Conservation (phyloP, 2,329 filamentous ascomycete genomes). For the Aspergillus aculeatus region DNA sequence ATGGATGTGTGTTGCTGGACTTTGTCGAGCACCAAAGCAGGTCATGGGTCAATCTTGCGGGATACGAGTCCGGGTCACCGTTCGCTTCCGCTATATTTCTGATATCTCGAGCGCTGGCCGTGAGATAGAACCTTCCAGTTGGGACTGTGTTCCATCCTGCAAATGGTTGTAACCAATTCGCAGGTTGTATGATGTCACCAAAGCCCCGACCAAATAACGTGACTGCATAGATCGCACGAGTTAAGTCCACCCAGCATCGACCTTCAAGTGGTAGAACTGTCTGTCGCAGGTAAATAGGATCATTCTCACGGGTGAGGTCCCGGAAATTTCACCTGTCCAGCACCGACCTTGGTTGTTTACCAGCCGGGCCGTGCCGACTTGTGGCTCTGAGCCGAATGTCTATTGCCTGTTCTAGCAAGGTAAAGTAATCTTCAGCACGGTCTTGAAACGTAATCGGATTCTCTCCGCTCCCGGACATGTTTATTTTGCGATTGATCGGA, state of each 20-base stretch:
- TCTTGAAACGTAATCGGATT: not conserved
- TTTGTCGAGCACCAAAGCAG: not conserved
- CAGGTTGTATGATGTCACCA: constrained; percentile 24
- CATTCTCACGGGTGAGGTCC: constrained; percentile 20
- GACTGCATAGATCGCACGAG: constrained; percentile 24
- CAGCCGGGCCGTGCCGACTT: not conserved
- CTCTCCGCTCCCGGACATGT: not conserved
- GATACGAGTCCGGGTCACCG: constrained; percentile 15
- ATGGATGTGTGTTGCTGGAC: not conserved
- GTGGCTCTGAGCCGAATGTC: constrained; percentile 20
- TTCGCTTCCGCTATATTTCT: constrained; percentile 28
- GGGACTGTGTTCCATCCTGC: constrained; percentile 28
- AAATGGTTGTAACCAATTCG: constrained; percentile 13
- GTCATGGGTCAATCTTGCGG: not conserved
- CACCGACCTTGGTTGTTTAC: not conserved
- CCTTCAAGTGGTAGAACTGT: constrained; percentile 17
- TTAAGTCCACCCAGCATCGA: constrained; percentile 34
- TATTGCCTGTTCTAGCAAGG: constrained; percentile 29
- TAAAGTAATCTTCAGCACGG: not conserved
- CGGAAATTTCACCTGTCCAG: constrained; percentile 35
- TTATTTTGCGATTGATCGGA: not conserved
- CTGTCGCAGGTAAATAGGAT: constrained; percentile 22
- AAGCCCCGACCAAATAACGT: constrained; percentile 28
- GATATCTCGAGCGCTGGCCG: constrained; percentile 26
- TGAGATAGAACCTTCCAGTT: constrained; percentile 29